A percentile compares a stretch with the other conserved stretches of the same genome.
phyloP scores from a whole-genome alignment of 495 filamentous ascomycete genomes.

The Tuber borchii region DNA sequence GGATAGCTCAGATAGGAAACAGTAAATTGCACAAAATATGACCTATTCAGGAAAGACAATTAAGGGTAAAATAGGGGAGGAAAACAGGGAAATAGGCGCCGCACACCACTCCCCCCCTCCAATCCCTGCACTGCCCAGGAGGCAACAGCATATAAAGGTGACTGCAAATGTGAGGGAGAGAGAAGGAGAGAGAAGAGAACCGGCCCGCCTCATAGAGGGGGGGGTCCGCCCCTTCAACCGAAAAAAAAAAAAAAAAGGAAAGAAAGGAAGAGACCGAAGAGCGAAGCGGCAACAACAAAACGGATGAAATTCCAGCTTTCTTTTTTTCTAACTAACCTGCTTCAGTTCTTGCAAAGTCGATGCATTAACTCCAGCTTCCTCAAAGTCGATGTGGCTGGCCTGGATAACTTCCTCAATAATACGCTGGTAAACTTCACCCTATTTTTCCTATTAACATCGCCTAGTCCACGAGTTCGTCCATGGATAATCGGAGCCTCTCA shows the following conservation, averaged over 20 bases:
- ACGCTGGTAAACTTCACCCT: slow-evolving; percentile 77
- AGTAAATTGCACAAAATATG: slow-evolving; percentile 15
- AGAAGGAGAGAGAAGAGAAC: slow-evolving; percentile 38
- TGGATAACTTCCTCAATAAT: slow-evolving; percentile 90
- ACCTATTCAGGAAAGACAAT: slow-evolving; percentile 33
- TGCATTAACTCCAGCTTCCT: slow-evolving; percentile 88
- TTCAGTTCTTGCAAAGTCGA: slow-evolving; percentile 74
- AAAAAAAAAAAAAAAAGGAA: slow-evolving; percentile 7
- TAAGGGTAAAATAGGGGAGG: slow-evolving; percentile 28
- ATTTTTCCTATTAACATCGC: slow-evolving; percentile 26
- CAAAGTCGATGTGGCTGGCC: slow-evolving; percentile 85
- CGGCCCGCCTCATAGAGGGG: slow-evolving; percentile 19
- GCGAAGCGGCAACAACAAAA: slow-evolving; percentile 36
- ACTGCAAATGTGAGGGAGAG: slow-evolving; percentile 36
- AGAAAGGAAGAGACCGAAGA: slow-evolving; percentile 23
- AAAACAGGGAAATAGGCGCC: slow-evolving; percentile 41
- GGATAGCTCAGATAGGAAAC: slow-evolving; percentile 19
- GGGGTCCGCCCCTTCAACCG: background rate
- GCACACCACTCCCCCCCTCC: slow-evolving; percentile 31
- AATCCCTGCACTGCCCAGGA: slow-evolving; percentile 3
- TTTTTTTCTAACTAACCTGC: slow-evolving; percentile 52
- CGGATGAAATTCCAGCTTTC: slow-evolving; percentile 42
- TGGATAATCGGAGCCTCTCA: slow-evolving; percentile 43
- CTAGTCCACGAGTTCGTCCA: slow-evolving; percentile 27
- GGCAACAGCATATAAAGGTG: slow-evolving; percentile 41